A percentile compares a stretch with the other conserved stretches of the same genome.
Conservation (phyloP, 345 rosid species). For the Gossypium stocksii region DNA sequence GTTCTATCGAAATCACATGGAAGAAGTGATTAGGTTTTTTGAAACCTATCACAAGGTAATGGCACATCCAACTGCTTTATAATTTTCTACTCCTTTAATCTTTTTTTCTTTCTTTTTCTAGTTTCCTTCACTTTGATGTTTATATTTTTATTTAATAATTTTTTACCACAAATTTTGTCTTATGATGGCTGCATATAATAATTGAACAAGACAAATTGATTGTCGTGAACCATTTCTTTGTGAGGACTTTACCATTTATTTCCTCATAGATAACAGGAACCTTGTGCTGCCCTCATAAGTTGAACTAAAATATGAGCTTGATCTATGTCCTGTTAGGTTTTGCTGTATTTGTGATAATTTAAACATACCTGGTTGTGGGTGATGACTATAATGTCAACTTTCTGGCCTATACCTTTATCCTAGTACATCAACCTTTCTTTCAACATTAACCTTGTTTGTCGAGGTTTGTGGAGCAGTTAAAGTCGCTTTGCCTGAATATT, state of each 20-base stretch:
- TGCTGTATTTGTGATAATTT: not conserved
- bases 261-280: not conserved
- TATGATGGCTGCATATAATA: too few relatives aligned
- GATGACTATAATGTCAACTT: not conserved
- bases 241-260: not conserved
- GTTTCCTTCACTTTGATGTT: not conserved
- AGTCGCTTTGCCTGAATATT: not conserved
- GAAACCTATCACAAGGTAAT: conserved; percentile 84
- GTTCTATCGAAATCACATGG: conserved; percentile 86
- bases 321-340: not conserved
- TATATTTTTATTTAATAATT: not conserved
- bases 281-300: not conserved
- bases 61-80: not conserved
- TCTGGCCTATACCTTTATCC: not conserved
- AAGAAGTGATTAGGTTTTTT: conserved; percentile 85
- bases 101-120: not conserved
- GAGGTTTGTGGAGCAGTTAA: not conserved
- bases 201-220: not conserved
- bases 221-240: not conserved
- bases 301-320: not conserved
- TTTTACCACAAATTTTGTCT: not conserved
- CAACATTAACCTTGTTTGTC: not conserved
- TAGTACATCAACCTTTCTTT: not conserved
- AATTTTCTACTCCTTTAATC: not conserved
- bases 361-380: not conserved